Conservation (phyloP, 129 eudicot species). For the Logfia minima region DNA sequence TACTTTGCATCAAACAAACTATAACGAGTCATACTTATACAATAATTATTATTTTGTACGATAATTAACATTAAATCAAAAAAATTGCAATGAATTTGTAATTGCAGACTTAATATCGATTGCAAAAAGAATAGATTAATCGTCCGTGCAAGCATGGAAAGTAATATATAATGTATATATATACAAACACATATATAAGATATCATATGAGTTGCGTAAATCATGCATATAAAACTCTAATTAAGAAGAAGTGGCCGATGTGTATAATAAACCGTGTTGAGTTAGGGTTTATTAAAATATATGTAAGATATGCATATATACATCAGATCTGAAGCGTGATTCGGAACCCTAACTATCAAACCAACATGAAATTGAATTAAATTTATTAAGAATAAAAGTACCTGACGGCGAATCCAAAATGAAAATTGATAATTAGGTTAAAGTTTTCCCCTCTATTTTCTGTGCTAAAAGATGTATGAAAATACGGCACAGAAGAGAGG, state of each 20-base stretch:
- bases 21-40: no score
- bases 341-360: slow-evolving; percentile 2
- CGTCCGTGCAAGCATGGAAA: no score
- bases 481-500: slow-evolving; percentile 34
- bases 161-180: no score
- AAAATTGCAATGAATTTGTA: neutral
- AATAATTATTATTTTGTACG: no score
- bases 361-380: neutral
- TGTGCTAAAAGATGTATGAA: neutral
- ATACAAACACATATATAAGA: neutral
- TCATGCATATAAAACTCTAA: neutral
- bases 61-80: neutral
- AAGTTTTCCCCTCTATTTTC: neutral
- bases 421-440: neutral
- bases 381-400: slow-evolving; percentile 5
- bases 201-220: neutral
- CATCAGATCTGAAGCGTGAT: slow-evolving; percentile 30
- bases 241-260: neutral
- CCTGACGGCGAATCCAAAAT: slow-evolving; percentile 17
- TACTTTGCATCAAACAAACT: neutral
- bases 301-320: neutral
- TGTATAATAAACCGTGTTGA: neutral
- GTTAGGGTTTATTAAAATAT: slow-evolving; percentile 16
- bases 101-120: no score
- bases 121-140: no score